phyloP scores from a whole-genome alignment of 176 grass and related monocot genomes.

The Aegilops tauschii region DNA sequence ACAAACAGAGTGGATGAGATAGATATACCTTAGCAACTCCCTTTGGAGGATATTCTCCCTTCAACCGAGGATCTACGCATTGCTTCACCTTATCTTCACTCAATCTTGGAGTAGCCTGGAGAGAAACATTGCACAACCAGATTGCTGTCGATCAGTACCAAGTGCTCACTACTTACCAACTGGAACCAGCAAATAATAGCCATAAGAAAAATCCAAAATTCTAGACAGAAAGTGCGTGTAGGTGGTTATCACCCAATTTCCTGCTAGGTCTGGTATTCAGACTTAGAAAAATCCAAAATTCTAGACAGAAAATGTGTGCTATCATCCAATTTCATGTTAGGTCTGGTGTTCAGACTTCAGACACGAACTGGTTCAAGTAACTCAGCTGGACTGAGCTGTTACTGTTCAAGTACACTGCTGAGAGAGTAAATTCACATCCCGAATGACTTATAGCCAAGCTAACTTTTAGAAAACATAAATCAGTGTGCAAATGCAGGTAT shows the following conservation, averaged over 20 bases:
- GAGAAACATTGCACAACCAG: background rate
- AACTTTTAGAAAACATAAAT: background rate
- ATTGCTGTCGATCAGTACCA: background rate
- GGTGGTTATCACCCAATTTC: background rate
- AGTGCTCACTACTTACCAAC: background rate
- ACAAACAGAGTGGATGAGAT: background rate
- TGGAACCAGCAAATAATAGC: background rate
- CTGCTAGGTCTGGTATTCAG: background rate
- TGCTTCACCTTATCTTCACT: constrained; percentile 65
- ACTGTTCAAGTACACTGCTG: background rate
- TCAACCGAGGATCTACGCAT: constrained; percentile 65
- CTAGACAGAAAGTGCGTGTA: background rate
- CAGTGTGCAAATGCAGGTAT: background rate
- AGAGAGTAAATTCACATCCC: background rate
- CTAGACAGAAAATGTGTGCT: background rate
- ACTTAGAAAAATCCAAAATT: constrained; percentile 3
- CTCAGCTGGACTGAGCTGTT: background rate
- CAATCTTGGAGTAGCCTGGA: constrained; percentile 57
- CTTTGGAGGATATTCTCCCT: constrained; percentile 57
- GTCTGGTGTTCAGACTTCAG: background rate
- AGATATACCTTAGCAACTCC: constrained; percentile 50
- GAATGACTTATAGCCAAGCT: background rate
- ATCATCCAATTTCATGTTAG: background rate
- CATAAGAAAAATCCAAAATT: background rate
- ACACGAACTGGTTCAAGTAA: constrained; percentile 9